A percentile compares a stretch with the other conserved stretches of the same genome.
These are phyloP conservation scores for Leccinum truebloodii DNA, from an alignment of 768 basidiomycete species.

Conservation along the genomic window DNA sequence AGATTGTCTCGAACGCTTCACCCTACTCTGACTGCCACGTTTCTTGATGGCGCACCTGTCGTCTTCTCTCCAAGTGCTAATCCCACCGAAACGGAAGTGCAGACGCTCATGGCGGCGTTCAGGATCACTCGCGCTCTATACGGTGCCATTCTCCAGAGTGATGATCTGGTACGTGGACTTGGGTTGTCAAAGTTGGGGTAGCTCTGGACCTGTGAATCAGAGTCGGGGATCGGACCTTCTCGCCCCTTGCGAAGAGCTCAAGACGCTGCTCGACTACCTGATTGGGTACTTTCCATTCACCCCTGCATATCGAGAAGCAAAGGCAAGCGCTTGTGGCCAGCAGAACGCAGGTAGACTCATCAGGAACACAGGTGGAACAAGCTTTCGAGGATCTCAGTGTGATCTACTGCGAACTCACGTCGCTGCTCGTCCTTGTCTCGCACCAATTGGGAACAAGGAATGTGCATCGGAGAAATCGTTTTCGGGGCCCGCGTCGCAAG, in stretches of 20 bases:
- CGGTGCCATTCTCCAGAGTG: conserved; percentile 49
- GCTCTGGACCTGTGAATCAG: conserved; percentile 22
- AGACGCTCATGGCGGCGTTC: conserved; percentile 56
- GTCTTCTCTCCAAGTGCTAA: conserved; percentile 72
- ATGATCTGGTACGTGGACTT: conserved; percentile 35
- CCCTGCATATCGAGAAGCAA: conserved; percentile 54
- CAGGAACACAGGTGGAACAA: conserved; percentile 55
- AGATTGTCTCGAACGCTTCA: conserved; percentile 74
- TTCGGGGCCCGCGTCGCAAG: conserved; percentile 13
- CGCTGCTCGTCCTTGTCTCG: conserved; percentile 53
- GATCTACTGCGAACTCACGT: conserved; percentile 75
- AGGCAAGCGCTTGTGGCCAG: conserved; percentile 36
- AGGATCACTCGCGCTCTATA: conserved; percentile 65
- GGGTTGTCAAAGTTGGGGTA: background rate
- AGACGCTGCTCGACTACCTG: conserved; percentile 69
- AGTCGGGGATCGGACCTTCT: conserved; percentile 26
- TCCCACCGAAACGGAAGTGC: conserved; percentile 60
- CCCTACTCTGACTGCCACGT: conserved; percentile 75
- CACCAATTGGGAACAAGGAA: conserved; percentile 14
- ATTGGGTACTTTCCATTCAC: conserved; percentile 83
- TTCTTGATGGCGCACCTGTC: conserved; percentile 83
- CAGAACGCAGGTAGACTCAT: conserved; percentile 6
- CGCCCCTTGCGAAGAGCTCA: conserved; percentile 48
- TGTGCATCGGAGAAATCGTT: conserved; percentile 9
- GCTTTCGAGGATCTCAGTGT: conserved; percentile 71